Conservation (phyloP, 2,329 filamentous ascomycete genomes). For the Aspergillus quadrilineatus region DNA sequence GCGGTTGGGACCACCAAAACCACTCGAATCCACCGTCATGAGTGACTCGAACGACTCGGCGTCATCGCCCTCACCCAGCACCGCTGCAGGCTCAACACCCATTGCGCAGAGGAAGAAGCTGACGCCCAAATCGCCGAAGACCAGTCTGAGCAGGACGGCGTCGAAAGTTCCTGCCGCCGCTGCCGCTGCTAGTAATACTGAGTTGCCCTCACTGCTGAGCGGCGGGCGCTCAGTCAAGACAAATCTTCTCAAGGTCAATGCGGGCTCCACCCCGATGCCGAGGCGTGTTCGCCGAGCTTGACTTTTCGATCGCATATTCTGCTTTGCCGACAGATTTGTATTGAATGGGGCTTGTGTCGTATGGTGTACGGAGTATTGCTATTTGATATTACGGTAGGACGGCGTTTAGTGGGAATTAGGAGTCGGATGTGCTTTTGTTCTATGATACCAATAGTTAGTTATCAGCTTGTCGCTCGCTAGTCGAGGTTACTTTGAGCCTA, state of each 20-base stretch:
- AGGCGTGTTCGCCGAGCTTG: slow-evolving; percentile 33
- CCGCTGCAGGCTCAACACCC: slow-evolving; percentile 8
- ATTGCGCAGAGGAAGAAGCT: slow-evolving; percentile 36
- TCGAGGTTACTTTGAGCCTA: background rate
- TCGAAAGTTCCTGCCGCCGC: slow-evolving; percentile 23
- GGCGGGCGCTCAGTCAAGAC: slow-evolving; percentile 25
- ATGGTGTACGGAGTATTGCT: background rate
- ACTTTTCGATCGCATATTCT: slow-evolving; percentile 14
- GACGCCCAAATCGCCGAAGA: slow-evolving; percentile 34
- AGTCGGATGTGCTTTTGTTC: background rate
- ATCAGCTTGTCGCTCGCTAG: background rate
- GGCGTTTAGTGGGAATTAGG: background rate
- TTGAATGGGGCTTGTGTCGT: background rate
- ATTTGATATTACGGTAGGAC: background rate
- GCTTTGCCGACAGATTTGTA: background rate
- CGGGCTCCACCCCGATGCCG: slow-evolving; percentile 39
- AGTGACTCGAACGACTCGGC: slow-evolving; percentile 15
- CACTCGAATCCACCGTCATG: slow-evolving; percentile 22
- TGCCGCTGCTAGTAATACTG: slow-evolving; percentile 22
- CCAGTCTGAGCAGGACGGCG: slow-evolving; percentile 17
- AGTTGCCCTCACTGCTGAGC: slow-evolving; percentile 17
- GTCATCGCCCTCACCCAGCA: slow-evolving; percentile 14
- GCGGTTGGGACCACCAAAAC: slow-evolving; percentile 29
- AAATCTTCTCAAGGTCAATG: slow-evolving; percentile 31
- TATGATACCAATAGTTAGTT: slow-evolving; percentile 1